Evolutionary conservation across 192 early-diverging fungal species (phyloP).

Genomic region (Jimgerdemannia flammicorona): DNA sequence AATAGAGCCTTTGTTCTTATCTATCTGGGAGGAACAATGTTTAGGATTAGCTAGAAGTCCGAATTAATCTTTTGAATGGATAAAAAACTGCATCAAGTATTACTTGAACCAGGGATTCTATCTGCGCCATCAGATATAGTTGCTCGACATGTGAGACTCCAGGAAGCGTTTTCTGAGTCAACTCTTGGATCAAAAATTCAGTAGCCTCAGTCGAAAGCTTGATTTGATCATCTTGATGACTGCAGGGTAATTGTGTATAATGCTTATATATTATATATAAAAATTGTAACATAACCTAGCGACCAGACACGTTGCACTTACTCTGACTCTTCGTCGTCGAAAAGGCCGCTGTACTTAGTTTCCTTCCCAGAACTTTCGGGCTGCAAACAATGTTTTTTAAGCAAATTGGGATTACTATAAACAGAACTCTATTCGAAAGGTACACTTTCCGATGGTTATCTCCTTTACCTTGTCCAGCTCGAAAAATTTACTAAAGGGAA

Average conservation of each 20-base stretch:
- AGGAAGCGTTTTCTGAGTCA: slow-evolving; percentile 52
- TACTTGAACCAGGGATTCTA: slow-evolving; percentile 70
- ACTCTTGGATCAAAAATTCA: slow-evolving; percentile 48
- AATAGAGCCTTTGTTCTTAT: slow-evolving; percentile 64
- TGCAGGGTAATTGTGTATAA: slow-evolving; percentile 1
- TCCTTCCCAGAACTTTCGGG: slow-evolving; percentile 9
- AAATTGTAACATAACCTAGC: neutral
- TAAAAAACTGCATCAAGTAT: neutral
- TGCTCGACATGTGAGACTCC: slow-evolving; percentile 68
- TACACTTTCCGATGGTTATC: neutral
- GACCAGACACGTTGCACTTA: neutral
- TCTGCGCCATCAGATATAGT: slow-evolving; percentile 68
- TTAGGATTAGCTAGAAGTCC: neutral
- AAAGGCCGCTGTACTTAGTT: slow-evolving; percentile 46
- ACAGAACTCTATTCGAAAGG: neutral
- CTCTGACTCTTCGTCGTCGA: slow-evolving; percentile 39
- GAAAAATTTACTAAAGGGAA: slow-evolving; percentile 60
- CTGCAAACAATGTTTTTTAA: no score
- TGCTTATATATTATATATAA: neutral
- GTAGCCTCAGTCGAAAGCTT: slow-evolving; percentile 37
- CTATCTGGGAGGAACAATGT: slow-evolving; percentile 47
- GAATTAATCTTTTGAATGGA: no score
- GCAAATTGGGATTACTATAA: neutral
- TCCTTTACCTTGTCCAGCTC: slow-evolving; percentile 43
- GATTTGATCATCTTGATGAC: slow-evolving; percentile 20